Evolutionary conservation across 78 protist species (phyloP), one percentile per base, ranked within the genome.

Genomic region (Protostelium mycophagum): DNA sequence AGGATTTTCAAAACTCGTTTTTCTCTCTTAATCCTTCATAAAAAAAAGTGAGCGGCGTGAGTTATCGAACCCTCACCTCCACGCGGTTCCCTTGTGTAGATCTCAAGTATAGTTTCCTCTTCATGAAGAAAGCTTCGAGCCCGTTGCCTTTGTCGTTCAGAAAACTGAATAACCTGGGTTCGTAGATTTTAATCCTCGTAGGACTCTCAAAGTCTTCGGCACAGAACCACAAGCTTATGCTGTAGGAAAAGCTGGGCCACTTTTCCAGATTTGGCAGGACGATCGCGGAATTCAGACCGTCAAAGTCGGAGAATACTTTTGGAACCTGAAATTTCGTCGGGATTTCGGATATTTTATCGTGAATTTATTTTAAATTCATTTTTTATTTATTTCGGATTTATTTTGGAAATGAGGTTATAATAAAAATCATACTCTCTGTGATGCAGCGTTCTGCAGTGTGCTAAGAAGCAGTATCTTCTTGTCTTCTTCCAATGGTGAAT

Each of bases 141-240:
- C 94, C 94, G 29, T 83, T 35, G 1, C 94, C 94, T 9, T 86
- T 86, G 9, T 91, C 94, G 83, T 28, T 38, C 28, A 91, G 63
- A 31, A 91, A 88, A 34, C 90, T 85, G 34, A 88, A 51, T 25
- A 91, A 29, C 36, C 94, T 37, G 23, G 94, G 94, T 34, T 91
- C 94, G 36, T 91, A 88, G n/a, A 37, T 35, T 16, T 51, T 51
- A 25, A 16, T 51, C 16, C 73, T 51, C 31, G 16, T 25, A 25
- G 73, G 73, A 51, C 16, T 16, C 16, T 51, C 73, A 51, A 51
- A 51, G 16, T 51, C 73, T 16, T 51, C 73, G 31, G 16, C 73
- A 16, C 73, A 51, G 73, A 51, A 51, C 73, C 73, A 51, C 73
- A 51, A 16, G 16, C 31, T 25, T 5, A 51, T 51, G 16, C 73